Conservation (phyloP, 441 rosid genomes). For the Erodium texanum region DNA sequence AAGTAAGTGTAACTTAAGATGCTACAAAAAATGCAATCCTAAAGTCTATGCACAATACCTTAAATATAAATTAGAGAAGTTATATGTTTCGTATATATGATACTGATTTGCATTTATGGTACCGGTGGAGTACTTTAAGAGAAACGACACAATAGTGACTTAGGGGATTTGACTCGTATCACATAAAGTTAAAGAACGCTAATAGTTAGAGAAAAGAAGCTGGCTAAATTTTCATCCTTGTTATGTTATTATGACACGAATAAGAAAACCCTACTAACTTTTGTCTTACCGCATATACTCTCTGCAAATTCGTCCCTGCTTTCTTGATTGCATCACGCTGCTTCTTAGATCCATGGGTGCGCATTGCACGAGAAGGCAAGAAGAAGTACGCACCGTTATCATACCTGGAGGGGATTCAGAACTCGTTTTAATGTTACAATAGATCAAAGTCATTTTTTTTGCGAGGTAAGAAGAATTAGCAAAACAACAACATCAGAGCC, state of each 20-base stretch:
- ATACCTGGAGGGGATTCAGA: slow-evolving; percentile 37
- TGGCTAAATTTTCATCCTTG: background rate
- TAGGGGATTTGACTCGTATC: background rate
- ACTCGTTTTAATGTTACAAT: background rate
- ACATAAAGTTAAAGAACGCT: background rate
- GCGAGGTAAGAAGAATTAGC: background rate
- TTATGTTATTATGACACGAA: slow-evolving; percentile 4
- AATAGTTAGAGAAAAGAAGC: background rate
- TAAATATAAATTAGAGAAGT: background rate
- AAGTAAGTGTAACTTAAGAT: background rate
- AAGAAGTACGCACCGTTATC: slow-evolving; percentile 76
- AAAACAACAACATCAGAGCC: background rate
- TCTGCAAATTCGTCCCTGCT: slow-evolving; percentile 50
- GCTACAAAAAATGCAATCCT: background rate
- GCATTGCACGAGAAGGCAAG: slow-evolving; percentile 86
- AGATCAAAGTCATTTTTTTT: background rate
- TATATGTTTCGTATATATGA: background rate
- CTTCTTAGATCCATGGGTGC: slow-evolving; percentile 87
- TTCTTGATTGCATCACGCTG: slow-evolving; percentile 55
- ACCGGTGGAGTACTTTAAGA: background rate
- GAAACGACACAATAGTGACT: background rate
- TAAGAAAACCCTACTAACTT: slow-evolving; percentile 18
- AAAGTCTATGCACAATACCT: background rate
- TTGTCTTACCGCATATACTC: slow-evolving; percentile 60
- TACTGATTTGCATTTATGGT: background rate